A percentile compares a stretch with the other conserved stretches of the same genome.
Evolutionary conservation across 2,329 filamentous ascomycete species (phyloP).

Genomic region (Paramyrothecium roridum): DNA sequence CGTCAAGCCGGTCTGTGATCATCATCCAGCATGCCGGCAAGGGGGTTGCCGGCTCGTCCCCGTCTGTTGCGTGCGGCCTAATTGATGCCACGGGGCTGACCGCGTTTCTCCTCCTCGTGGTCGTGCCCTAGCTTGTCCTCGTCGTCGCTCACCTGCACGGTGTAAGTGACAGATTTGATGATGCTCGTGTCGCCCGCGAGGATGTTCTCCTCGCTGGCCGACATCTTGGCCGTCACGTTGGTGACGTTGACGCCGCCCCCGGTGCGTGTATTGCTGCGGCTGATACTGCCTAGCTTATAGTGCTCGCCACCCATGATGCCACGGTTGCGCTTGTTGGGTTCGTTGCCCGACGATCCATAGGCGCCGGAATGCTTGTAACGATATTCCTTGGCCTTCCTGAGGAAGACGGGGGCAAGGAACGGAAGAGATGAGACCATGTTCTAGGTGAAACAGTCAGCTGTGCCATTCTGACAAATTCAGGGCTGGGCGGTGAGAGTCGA

Average conservation of each 20-base stretch:
- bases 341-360: slow-evolving; percentile 21
- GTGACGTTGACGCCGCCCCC: slow-evolving; percentile 21
- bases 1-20: too few species aligned
- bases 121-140: not conserved
- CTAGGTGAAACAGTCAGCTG: slow-evolving; percentile 16
- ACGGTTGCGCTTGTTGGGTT: slow-evolving; percentile 16
- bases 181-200: slow-evolving; percentile 29
- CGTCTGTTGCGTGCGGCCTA: too few species aligned
- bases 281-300: slow-evolving; percentile 36
- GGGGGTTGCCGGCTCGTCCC: too few species aligned
- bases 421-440: slow-evolving; percentile 45
- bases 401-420: slow-evolving; percentile 39
- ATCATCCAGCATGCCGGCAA: too few species aligned
- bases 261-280: slow-evolving; percentile 23
- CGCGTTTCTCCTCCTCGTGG: too few species aligned
- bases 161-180: slow-evolving; percentile 39
- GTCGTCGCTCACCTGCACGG: slow-evolving; percentile 32
- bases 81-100: too few species aligned
- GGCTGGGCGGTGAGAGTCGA: not conserved
- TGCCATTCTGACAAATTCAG: not conserved
- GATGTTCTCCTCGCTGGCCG: slow-evolving; percentile 37
- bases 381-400: slow-evolving; percentile 39
- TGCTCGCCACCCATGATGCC: slow-evolving; percentile 21
- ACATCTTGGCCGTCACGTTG: slow-evolving; percentile 14
- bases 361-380: slow-evolving; percentile 31